Conservation (phyloP, 2,329 filamentous ascomycete genomes). For the Gaeumannomyces tritici region DNA sequence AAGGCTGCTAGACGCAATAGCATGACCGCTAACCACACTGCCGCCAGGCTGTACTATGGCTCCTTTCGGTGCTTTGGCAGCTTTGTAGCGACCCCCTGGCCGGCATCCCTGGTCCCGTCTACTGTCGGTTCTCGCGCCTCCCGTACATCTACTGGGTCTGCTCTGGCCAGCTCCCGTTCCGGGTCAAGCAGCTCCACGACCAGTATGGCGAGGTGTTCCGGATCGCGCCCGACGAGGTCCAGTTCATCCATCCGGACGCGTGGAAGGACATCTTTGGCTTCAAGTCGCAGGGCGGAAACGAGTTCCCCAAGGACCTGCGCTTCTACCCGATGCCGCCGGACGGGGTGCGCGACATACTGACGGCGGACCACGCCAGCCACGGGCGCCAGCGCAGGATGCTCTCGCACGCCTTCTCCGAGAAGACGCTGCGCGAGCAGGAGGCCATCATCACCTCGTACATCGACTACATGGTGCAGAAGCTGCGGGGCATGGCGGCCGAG, state of each 20-base stretch:
- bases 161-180: neutral
- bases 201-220: constrained; percentile 1
- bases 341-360: constrained; percentile 2
- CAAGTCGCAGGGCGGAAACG: constrained; percentile 1
- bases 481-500: constrained; percentile 2
- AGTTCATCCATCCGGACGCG: constrained; percentile 1
- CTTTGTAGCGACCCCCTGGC: neutral
- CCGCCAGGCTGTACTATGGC: neutral
- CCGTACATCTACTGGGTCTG: constrained; percentile 1
- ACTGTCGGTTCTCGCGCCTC: constrained; percentile 1
- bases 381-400: constrained; percentile 4
- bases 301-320: constrained; percentile 7
- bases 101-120: neutral
- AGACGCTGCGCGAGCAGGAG: constrained; percentile 10
- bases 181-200: constrained; percentile 1
- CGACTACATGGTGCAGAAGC: constrained; percentile 4
- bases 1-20: neutral
- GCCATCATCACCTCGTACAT: constrained; percentile 6
- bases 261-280: constrained; percentile 5
- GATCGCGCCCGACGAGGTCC: neutral
- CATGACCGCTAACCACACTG: neutral
- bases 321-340: constrained; percentile 4
- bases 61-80: neutral
- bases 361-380: constrained; percentile 5
- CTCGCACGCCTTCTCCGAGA: constrained; percentile 8